Evolutionary conservation across 768 basidiomycete genomes (phyloP), one percentile per base, ranked within the genome.

Genomic region (Lentinula lateritia): DNA sequence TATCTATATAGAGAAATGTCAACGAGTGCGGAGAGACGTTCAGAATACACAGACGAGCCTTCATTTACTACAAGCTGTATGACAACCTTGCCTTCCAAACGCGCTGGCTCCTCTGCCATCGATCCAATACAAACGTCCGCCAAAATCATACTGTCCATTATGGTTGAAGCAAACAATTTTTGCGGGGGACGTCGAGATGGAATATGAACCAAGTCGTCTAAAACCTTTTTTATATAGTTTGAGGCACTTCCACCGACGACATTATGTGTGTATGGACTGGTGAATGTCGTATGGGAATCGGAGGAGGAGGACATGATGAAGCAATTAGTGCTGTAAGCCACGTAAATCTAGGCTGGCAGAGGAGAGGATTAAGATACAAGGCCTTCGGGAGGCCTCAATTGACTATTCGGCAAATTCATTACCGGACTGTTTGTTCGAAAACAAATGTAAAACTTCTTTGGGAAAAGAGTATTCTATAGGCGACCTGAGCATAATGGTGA

Each of bases 1-100:
- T 76, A 23, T 77, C 76, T 75, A 58, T 46, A 43, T 9, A 10
- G 8, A 43, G 7, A 36, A n/a, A 52, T 35, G 36, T 56, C 42
- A 43, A 41, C 34, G 32, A 28, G 34, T 7, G 15, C 9, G 12
- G 6, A 35, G 9, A 53, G 35, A 32, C 2, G 12, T 52, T 10
- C 6, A 53, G 20, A 53, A 9, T 39, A 39, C 13, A 39, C 9
- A 39, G 52, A 35, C 48, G 34, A 4, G 43, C 59, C 59, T 60
- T 60, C 59, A 39, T 36, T 28, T 15, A 52, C 59, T 12, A 52
- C 50, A 16, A 52, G n/a, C 50, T 50, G 28, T 6, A 60, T 12
- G 28, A 60, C 59, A 42, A 50, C 34, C 35, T 52, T 60, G n/a
- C 32, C 59, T 35, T 60, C 59, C 39, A 39, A 7, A 6, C 59